Conservation (phyloP, 164 flowering plant species). For the Vitis rupestris region DNA sequence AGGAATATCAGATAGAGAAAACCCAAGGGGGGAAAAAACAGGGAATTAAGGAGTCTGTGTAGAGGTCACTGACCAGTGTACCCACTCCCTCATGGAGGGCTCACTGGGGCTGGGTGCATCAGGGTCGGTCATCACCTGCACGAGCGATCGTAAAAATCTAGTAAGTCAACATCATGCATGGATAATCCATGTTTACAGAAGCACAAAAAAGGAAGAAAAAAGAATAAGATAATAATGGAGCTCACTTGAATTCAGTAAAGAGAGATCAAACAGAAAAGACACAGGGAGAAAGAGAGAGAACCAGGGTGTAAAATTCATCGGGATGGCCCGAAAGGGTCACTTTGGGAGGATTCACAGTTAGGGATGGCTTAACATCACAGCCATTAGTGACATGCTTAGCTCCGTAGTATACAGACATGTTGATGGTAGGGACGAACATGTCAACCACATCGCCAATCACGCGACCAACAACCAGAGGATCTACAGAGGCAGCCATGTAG, state of each 20-base stretch:
- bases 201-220: neutral
- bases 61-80: constrained; percentile 51
- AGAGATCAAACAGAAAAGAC: neutral
- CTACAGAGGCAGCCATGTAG: constrained; percentile 42
- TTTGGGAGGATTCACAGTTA: constrained; percentile 46
- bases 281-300: constrained; percentile 9
- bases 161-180: neutral
- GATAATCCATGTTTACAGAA: neutral
- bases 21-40: too few species aligned
- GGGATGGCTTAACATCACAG: constrained; percentile 67
- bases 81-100: constrained; percentile 70
- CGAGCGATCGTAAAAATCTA: neutral
- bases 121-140: constrained; percentile 84
- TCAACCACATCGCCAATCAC: constrained; percentile 85
- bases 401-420: constrained; percentile 53
- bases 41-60: too few species aligned
- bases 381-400: constrained; percentile 73
- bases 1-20: neutral
- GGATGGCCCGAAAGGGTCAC: constrained; percentile 48
- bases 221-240: too few species aligned
- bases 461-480: constrained; percentile 63
- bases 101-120: constrained; percentile 92
- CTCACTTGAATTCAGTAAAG: too few species aligned
- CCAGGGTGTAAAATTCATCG: constrained; percentile 56
- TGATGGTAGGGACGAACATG: constrained; percentile 60